Evolutionary conservation across 352 stramenopile genomes (phyloP).

Genomic region (Phytophthora rubi): DNA sequence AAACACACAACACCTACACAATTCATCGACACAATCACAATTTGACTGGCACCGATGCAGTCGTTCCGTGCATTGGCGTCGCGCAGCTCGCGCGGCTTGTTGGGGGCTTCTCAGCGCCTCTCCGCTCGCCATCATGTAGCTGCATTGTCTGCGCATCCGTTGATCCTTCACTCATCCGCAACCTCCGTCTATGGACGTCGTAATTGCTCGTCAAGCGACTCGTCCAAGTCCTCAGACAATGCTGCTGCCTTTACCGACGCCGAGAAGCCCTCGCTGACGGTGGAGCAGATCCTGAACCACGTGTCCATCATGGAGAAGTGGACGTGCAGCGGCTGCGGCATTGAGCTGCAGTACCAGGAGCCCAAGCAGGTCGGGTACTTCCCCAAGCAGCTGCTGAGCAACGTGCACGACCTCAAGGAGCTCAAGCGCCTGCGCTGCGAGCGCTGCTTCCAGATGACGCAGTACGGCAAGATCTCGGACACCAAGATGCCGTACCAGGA

Average conservation of each 20-base stretch:
- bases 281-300: conserved; percentile 74
- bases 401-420: conserved; percentile 69
- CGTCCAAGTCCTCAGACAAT: neutral
- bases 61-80: conserved; percentile 21
- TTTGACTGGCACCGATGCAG: conserved; percentile 41
- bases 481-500: conserved; percentile 84
- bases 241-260: neutral
- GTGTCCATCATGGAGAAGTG: conserved; percentile 86
- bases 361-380: conserved; percentile 71
- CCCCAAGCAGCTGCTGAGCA: conserved; percentile 65
- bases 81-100: conserved; percentile 20
- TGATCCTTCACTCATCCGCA: neutral
- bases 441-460: conserved; percentile 88
- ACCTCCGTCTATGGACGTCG: conserved; percentile 20
- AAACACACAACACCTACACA: neutral
- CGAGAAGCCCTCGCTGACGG: conserved; percentile 30
- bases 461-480: conserved; percentile 89
- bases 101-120: conserved; percentile 1
- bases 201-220: conserved; percentile 28
- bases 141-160: conserved; percentile 13
- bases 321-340: conserved; percentile 84
- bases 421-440: conserved; percentile 85
- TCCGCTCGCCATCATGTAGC: conserved; percentile 9
- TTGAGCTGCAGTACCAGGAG: conserved; percentile 78
- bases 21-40: conserved; percentile 5